Evolutionary conservation across 2,329 filamentous ascomycete species (phyloP), one percentile per base, ranked within the genome.

Genomic region (Hypoxylon rubiginosum): DNA sequence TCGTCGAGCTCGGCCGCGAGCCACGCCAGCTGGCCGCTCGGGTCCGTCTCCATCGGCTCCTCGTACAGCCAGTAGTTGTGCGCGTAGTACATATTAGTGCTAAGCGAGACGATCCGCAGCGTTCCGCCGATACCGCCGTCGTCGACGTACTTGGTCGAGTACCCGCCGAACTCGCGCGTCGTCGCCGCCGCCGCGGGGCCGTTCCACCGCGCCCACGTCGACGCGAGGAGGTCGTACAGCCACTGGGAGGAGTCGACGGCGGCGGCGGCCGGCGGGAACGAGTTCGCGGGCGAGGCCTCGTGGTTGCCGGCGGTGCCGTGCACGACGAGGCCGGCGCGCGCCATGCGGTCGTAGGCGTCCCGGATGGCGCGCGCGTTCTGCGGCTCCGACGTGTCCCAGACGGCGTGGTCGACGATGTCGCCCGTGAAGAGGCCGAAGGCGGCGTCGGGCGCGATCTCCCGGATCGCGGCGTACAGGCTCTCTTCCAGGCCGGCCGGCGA

Each of bases 61-160:
- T 83, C 79, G 70, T 86, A 89, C 36, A 86, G 74, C 77, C 83
- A 85, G 73, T 85, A 86, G 78, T 90, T 89, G 65, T 82, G 77
- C n/a, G 80, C 82, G 74, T 89, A 89, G 76, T 85, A 88, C 65
- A 88, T 75, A 73, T 88, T 87, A 17, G 85, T 88, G 78, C 86
- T 88, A 70, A 89, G 78, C 3, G 86, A 87, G 71, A 89, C 88
- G 70, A 90, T 77, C 24, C 85, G 82, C 26, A 89, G 77, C 64
- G 86, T 85, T 17, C 79, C 80, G 28, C 75, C 71, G 4, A 9
- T 15, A n/a, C 34, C 26, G n/a, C 26, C 26, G 1, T 7, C 6
- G 15, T 30, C 13, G 8, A 81, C 78, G 49, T 83, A 79, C 52
- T 79, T 77, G 8, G 80, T 79, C 3, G 86, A 84, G 73, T 88